Conservation (phyloP, 441 rosid genomes). For the Pelargonium citronellum region DNA sequence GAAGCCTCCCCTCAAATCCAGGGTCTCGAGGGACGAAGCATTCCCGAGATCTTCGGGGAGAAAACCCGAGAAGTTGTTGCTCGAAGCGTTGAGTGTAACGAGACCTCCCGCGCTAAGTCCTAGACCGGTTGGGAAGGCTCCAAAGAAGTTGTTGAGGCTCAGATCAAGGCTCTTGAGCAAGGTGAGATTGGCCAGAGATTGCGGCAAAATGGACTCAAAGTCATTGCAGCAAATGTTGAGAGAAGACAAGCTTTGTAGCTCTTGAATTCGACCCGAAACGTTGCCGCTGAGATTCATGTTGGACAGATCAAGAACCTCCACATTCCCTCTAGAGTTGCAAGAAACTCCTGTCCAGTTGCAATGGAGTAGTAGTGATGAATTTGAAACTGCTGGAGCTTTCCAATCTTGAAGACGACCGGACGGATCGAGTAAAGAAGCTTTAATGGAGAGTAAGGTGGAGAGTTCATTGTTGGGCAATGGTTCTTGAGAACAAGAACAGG, state of each 20-base stretch:
- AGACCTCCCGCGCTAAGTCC: constrained; percentile 53
- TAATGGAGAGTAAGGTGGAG: constrained; percentile 48
- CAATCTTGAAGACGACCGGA: constrained; percentile 49
- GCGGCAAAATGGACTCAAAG: constrained; percentile 51
- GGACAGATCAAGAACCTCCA: constrained; percentile 61
- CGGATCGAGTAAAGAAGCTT: constrained; percentile 56
- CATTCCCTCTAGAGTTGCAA: constrained; percentile 57
- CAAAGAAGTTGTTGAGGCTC: constrained; percentile 66
- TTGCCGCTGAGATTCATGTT: constrained; percentile 73
- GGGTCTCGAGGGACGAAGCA: constrained; percentile 50
- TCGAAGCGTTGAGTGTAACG: constrained; percentile 65
- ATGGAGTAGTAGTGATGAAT: constrained; percentile 23
- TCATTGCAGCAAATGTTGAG: constrained; percentile 54
- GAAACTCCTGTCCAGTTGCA: constrained; percentile 76
- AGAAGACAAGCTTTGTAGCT: constrained; percentile 35
- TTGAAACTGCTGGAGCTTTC: constrained; percentile 27
- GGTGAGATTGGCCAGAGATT: constrained; percentile 51
- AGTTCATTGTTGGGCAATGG: constrained; percentile 32
- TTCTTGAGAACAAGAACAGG: not conserved
- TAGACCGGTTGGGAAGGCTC: constrained; percentile 65
- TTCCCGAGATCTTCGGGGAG: constrained; percentile 82
- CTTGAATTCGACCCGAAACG: constrained; percentile 50
- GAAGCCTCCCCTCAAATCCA: constrained; percentile 80
- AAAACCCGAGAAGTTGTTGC: constrained; percentile 76
- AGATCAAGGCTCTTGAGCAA: constrained; percentile 52